A percentile compares a stretch with the other conserved stretches of the same genome.
Evolutionary conservation across 2,329 filamentous ascomycete genomes (phyloP).

Genomic region (Aspergillus sp.): DNA sequence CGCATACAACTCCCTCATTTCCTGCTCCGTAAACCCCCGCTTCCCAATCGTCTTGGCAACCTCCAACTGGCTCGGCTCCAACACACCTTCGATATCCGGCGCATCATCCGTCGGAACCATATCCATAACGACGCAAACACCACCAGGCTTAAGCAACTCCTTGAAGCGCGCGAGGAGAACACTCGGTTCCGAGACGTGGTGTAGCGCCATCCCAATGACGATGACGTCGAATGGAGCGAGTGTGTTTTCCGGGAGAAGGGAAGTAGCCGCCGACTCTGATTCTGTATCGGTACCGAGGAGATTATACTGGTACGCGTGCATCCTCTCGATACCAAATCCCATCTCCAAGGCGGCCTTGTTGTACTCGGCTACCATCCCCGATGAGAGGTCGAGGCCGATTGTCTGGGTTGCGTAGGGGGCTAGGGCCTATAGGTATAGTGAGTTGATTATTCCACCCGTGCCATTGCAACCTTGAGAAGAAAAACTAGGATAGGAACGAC

Average conservation of each 20-base stretch:
- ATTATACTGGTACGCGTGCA: background rate
- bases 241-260: background rate
- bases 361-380: constrained; percentile 4
- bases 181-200: background rate
- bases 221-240: constrained; percentile 1
- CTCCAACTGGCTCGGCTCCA: background rate
- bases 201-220: background rate
- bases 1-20: constrained; percentile 4
- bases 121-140: background rate
- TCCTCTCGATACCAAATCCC: background rate
- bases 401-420: background rate
- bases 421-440: background rate
- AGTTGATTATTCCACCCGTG: no score
- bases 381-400: constrained; percentile 2
- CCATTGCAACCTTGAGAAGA: background rate
- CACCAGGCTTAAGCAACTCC: background rate
- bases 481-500: background rate
- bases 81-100: no score
- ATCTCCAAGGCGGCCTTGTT: background rate
- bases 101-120: background rate
- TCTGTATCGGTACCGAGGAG: background rate
- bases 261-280: background rate
- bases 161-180: background rate
- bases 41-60: constrained; percentile 1
- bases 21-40: constrained; percentile 1